These are phyloP conservation scores for Cladosporium sp. DNA, from an alignment of 2,329 filamentous ascomycete genomes.

Conservation along the genomic window DNA sequence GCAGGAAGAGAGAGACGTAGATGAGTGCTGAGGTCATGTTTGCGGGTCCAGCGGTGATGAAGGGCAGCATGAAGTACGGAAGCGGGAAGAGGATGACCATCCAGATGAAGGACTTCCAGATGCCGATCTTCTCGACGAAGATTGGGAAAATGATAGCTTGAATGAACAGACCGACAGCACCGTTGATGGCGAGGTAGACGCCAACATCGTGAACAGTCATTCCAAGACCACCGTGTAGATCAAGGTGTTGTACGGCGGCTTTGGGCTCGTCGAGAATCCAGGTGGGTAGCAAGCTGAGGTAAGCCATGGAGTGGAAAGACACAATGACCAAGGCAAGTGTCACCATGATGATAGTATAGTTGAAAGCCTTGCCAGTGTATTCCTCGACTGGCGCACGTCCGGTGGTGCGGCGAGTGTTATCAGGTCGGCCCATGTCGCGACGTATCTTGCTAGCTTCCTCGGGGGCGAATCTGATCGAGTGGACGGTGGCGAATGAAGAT, in stretches of 20 bases:
- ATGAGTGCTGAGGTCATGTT: slow-evolving; percentile 57
- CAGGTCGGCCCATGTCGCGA: slow-evolving; percentile 42
- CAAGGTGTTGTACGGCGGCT: slow-evolving; percentile 34
- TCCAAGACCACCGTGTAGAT: slow-evolving; percentile 61
- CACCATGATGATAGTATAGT: slow-evolving; percentile 67
- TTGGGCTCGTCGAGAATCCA: slow-evolving; percentile 76
- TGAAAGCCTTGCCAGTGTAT: slow-evolving; percentile 51
- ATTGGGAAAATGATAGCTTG: slow-evolving; percentile 69
- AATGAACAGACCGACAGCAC: slow-evolving; percentile 67
- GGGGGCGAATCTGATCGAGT: slow-evolving; percentile 35
- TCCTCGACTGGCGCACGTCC: slow-evolving; percentile 26
- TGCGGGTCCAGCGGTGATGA: slow-evolving; percentile 58
- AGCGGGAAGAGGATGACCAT: slow-evolving; percentile 65
- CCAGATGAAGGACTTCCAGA: slow-evolving; percentile 64
- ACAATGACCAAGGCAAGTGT: slow-evolving; percentile 79
- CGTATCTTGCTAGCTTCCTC: slow-evolving; percentile 51
- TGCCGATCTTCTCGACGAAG: slow-evolving; percentile 60
- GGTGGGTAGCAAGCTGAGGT: slow-evolving; percentile 83
- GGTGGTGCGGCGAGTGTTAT: slow-evolving; percentile 14
- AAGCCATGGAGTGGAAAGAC: slow-evolving; percentile 91
- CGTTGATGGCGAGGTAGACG: slow-evolving; percentile 65
- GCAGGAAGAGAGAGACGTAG: slow-evolving; percentile 61
- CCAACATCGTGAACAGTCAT: slow-evolving; percentile 65
- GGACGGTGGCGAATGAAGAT: slow-evolving; percentile 20
- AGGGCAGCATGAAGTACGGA: slow-evolving; percentile 66